These are phyloP conservation scores for Aegilops umbellulata DNA, from an alignment of 176 grass and related monocot species.

Conservation along the genomic window DNA sequence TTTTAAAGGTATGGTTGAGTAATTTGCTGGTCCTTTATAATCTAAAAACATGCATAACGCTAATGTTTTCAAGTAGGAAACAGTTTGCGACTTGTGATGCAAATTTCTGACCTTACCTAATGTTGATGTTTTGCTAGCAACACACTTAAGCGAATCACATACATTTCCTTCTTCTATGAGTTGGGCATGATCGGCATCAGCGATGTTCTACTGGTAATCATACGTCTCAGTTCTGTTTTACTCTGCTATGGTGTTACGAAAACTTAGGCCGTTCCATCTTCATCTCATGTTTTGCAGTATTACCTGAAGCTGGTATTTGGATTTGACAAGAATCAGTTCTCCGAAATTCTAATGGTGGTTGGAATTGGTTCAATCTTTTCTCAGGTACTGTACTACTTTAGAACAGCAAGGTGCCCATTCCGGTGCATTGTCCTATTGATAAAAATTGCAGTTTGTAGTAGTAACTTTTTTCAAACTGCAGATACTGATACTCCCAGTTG, in stretches of 20 bases:
- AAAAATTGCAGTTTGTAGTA: background rate
- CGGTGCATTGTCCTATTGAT: background rate
- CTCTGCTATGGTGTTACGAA: background rate
- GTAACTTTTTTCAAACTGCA: slow-evolving; percentile 8
- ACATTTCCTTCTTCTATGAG: slow-evolving; percentile 76
- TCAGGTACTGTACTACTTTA: slow-evolving; percentile 52
- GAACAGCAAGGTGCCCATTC: background rate
- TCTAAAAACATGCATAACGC: too few species aligned
- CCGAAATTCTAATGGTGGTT: slow-evolving; percentile 84
- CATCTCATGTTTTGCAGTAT: slow-evolving; percentile 47
- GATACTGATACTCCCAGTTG: slow-evolving; percentile 72
- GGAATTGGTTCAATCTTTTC: slow-evolving; percentile 83
- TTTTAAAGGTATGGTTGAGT: background rate
- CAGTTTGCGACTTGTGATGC: background rate
- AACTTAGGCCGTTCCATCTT: background rate
- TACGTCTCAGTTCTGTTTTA: background rate
- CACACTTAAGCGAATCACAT: slow-evolving; percentile 60
- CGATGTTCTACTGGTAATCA: slow-evolving; percentile 64
- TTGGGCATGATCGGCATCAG: slow-evolving; percentile 87
- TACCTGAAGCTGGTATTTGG: slow-evolving; percentile 86
- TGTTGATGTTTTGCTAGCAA: slow-evolving; percentile 40
- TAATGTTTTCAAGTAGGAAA: background rate
- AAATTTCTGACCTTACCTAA: background rate
- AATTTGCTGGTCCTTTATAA: background rate
- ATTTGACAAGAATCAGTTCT: slow-evolving; percentile 90